Evolutionary conservation across 495 filamentous ascomycete species (phyloP).

Genomic region (Aspergillus homomorphus): DNA sequence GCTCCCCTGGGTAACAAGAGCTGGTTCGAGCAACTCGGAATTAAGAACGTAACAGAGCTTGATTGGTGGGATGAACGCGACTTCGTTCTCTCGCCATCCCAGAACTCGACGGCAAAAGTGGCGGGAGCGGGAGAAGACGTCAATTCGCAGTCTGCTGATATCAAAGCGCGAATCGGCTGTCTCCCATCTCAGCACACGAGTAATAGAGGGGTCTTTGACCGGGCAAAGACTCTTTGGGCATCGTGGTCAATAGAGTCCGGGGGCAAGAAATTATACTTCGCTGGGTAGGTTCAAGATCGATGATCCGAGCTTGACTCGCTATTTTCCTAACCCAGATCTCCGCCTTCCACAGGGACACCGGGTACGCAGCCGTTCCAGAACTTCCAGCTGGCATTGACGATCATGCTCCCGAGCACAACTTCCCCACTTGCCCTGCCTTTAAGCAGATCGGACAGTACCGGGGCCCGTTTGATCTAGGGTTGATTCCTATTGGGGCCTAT

Average conservation of each 20-base stretch:
- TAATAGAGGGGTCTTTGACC: conserved; percentile 66
- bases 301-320: conserved; percentile 5
- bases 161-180: conserved; percentile 74
- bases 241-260: conserved; percentile 81
- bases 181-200: conserved; percentile 85
- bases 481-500: conserved; percentile 96
- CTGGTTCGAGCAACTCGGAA: conserved; percentile 72
- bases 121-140: conserved; percentile 29
- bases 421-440: conserved; percentile 84
- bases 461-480: conserved; percentile 86
- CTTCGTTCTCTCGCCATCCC: conserved; percentile 54
- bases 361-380: conserved; percentile 78
- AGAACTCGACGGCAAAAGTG: conserved; percentile 19
- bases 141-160: conserved; percentile 36
- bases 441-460: conserved; percentile 75
- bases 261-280: conserved; percentile 45
- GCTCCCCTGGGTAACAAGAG: conserved; percentile 82
- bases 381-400: conserved; percentile 66
- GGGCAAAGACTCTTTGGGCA: conserved; percentile 75
- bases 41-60: conserved; percentile 76
- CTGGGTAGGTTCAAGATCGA: conserved; percentile 31
- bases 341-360: conserved; percentile 55
- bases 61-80: conserved; percentile 95
- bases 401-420: conserved; percentile 64
- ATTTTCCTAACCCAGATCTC: conserved; percentile 6